A percentile compares a stretch with the other conserved stretches of the same genome.
Evolutionary conservation across 1,139 yeast genomes (phyloP).

Genomic region (Yamadazyma buinensis): DNA sequence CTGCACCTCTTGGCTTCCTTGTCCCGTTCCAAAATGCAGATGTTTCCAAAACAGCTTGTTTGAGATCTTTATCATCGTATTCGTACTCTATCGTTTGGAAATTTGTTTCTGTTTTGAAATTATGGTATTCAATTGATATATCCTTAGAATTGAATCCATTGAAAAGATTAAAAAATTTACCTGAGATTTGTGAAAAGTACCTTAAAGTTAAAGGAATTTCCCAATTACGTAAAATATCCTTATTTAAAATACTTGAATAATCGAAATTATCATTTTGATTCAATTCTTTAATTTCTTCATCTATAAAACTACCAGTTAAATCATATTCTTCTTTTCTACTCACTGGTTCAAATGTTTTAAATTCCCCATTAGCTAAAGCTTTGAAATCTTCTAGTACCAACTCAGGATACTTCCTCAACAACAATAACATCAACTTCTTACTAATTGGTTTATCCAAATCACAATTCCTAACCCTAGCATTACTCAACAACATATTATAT

Average conservation of each 20-base stretch:
- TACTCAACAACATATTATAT: slow-evolving; percentile 36
- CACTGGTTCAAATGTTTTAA: slow-evolving; percentile 7
- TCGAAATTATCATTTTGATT: slow-evolving; percentile 15
- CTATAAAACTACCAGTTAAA: slow-evolving; percentile 5
- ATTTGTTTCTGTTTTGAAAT: slow-evolving; percentile 24
- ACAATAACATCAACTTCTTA: slow-evolving; percentile 29
- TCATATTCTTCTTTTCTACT: slow-evolving; percentile 7
- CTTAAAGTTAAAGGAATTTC: slow-evolving; percentile 50
- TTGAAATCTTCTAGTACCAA: slow-evolving; percentile 41
- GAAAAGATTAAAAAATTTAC: slow-evolving; percentile 43
- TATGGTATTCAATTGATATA: slow-evolving; percentile 53
- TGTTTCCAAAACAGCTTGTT: slow-evolving; percentile 27
- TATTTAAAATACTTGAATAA: slow-evolving; percentile 10
- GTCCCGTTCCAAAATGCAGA: slow-evolving; percentile 54
- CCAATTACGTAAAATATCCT: slow-evolving; percentile 38
- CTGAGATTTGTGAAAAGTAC: slow-evolving; percentile 51
- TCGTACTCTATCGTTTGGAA: slow-evolving; percentile 36
- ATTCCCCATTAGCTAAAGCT: slow-evolving; percentile 48
- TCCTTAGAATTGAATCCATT: slow-evolving; percentile 28
- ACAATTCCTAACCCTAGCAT: slow-evolving; percentile 41
- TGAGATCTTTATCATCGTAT: slow-evolving; percentile 27
- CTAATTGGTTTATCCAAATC: slow-evolving; percentile 50
- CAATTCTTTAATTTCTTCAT: slow-evolving; percentile 9
- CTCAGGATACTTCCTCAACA: slow-evolving; percentile 32
- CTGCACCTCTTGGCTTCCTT: slow-evolving; percentile 39